A percentile compares a stretch with the other conserved stretches of the same genome.
Conservation (phyloP, 306 rosid species). For the Benincasa hispida region DNA sequence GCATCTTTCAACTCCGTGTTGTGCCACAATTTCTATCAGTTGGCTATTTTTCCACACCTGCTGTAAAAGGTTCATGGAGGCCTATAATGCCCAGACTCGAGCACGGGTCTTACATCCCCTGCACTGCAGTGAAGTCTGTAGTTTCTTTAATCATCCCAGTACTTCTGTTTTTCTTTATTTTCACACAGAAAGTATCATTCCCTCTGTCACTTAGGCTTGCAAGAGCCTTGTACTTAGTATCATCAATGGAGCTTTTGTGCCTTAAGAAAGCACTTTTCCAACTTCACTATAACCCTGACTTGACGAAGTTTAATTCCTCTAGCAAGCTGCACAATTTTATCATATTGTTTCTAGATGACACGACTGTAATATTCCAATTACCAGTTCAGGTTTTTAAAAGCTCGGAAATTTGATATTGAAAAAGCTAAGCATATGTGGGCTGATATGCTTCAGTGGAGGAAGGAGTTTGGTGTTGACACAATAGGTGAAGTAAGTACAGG, state of each 20-base stretch:
- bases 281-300: background rate
- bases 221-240: background rate
- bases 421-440: constrained; percentile 97
- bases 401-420: constrained; percentile 83
- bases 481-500: constrained; percentile 47
- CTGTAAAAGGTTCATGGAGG: background rate
- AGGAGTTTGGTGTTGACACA: constrained; percentile 67
- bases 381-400: constrained; percentile 64
- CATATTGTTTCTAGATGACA: background rate
- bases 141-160: background rate
- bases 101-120: background rate
- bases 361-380: background rate
- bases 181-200: background rate
- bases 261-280: background rate
- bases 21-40: background rate
- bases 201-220: background rate
- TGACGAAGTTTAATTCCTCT: background rate
- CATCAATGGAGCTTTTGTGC: background rate
- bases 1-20: background rate
- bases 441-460: constrained; percentile 93
- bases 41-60: background rate
- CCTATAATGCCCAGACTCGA: background rate
- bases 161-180: background rate
- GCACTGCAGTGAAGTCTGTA: background rate
- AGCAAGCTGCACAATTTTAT: background rate